Base-by-base conservation (phyloP, 2,329 filamentous ascomycete genomes). In the Talaromyces verruculosus region DNA sequence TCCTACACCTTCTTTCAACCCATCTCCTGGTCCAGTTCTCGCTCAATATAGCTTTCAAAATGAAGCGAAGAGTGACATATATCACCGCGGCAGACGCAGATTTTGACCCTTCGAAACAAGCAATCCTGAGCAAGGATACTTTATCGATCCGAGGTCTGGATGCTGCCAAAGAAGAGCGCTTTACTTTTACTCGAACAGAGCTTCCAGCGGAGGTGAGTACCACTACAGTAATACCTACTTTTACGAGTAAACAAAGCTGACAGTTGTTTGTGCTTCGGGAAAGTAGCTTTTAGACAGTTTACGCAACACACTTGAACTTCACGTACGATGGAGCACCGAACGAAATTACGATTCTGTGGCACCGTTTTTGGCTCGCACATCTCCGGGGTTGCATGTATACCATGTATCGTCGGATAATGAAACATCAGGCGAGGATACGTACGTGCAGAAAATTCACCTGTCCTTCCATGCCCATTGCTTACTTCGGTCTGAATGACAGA, bases 361-460 rank as follows among this genome's bases (percentile, higher is more conserved):
- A 45, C 93, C 93, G 1, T 89, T 95, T 72, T 82, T 86, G 51
- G 92, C 92, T 61, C 86, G 91, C 66, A 78, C 93, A 15, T 88
- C 92, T 1, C 89, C 93, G 0, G 94, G 94, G 2, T 80, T 98
- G 25, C 93, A 97, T 80, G 82, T 93, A 30, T 91, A 91, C 72
- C 93, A 89, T 74, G 91, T 89, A 0, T 90, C 90, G 0, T 55
- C 61, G 22, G 61, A 63, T 11, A 45, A 35, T 0, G 35, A 67
- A 22, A 76, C 77, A 5, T 74, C 79, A 37, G 74, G 77, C 30
- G 74, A 69, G 5, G 65, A 71, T 28, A 72, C 76, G 78, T 82
- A 71, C 64, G 78, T 75, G 30, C 25, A 47, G 30, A 17, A 5
- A 7, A 53, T 53, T 17, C 47, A 0, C 47, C 30, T 17, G 17